Percentiles rank a stretch among this genome's conserved stretches.
phyloP scores from a whole-genome alignment of 2,329 filamentous ascomycete species.

The Beauveria sp. region DNA sequence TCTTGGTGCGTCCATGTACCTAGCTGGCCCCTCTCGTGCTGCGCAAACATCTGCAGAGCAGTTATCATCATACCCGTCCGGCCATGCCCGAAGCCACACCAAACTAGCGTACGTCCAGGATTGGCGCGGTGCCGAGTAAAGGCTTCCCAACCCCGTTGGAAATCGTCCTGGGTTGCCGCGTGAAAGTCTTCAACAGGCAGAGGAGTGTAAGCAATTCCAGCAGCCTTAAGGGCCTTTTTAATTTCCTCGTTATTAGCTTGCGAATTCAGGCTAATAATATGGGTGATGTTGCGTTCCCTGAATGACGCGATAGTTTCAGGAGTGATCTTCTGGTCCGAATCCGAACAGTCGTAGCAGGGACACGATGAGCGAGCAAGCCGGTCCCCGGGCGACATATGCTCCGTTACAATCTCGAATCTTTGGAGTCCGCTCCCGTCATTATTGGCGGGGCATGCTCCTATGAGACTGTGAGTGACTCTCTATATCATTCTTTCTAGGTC shows the following conservation, averaged over 20 bases:
- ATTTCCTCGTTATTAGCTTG: not conserved
- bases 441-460: no score
- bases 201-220: not conserved
- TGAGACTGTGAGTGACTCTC: no score
- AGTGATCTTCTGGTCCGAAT: not conserved
- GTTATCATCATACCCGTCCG: not conserved
- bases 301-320: not conserved
- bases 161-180: not conserved
- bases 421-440: not conserved
- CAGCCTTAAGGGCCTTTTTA: not conserved
- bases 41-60: not conserved
- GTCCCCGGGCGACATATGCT: not conserved
- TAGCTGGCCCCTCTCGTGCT: not conserved
- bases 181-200: not conserved
- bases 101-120: not conserved
- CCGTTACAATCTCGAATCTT: not conserved
- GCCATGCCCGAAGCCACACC: not conserved
- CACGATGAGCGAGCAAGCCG: not conserved
- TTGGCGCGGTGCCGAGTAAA: not conserved
- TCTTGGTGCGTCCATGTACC: not conserved
- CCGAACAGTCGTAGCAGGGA: not conserved
- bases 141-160: not conserved
- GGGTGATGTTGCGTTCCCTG: not conserved
- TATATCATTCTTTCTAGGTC: not conserved
- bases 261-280: not conserved